Evolutionary conservation across 1,284 basidiomycete genomes (phyloP).

Genomic region (Cutaneotrichosporon arboriforme): DNA sequence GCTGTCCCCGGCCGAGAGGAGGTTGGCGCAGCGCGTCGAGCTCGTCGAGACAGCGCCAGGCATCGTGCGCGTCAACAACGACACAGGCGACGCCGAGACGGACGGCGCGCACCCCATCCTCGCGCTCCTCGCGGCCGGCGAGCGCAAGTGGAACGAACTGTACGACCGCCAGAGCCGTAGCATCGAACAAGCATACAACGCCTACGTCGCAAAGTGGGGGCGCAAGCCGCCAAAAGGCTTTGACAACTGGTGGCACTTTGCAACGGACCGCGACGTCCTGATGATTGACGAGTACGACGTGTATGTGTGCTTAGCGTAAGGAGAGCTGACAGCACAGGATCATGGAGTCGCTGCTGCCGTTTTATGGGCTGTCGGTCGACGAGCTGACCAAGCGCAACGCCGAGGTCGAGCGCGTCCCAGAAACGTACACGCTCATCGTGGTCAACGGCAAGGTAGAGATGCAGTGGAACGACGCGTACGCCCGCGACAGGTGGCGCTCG

Average conservation of each 20-base stretch:
- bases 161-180: slow-evolving; percentile 49
- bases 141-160: slow-evolving; percentile 48
- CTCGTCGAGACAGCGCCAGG: slow-evolving; percentile 38
- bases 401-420: slow-evolving; percentile 43
- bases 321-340: slow-evolving; percentile 30
- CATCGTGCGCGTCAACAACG: slow-evolving; percentile 22
- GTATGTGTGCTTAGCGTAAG: slow-evolving; percentile 23
- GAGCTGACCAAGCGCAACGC: slow-evolving; percentile 35
- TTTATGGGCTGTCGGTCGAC: slow-evolving; percentile 41
- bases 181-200: slow-evolving; percentile 49
- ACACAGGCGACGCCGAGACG: slow-evolving; percentile 9
- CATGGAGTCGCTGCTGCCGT: slow-evolving; percentile 45
- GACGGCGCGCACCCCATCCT: slow-evolving; percentile 46
- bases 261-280: slow-evolving; percentile 32
- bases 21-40: slow-evolving; percentile 27
- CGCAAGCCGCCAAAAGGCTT: slow-evolving; percentile 49
- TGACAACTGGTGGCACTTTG: slow-evolving; percentile 40
- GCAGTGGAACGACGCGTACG: slow-evolving; percentile 50
- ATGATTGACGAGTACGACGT: slow-evolving; percentile 48
- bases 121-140: slow-evolving; percentile 48
- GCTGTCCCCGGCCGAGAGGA: slow-evolving; percentile 35
- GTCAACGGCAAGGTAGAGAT: slow-evolving; percentile 46
- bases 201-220: slow-evolving; percentile 48
- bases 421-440: slow-evolving; percentile 48
- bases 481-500: slow-evolving; percentile 45